Conservation (phyloP, 176 grass and related monocot genomes). For the Aegilops speltoides region DNA sequence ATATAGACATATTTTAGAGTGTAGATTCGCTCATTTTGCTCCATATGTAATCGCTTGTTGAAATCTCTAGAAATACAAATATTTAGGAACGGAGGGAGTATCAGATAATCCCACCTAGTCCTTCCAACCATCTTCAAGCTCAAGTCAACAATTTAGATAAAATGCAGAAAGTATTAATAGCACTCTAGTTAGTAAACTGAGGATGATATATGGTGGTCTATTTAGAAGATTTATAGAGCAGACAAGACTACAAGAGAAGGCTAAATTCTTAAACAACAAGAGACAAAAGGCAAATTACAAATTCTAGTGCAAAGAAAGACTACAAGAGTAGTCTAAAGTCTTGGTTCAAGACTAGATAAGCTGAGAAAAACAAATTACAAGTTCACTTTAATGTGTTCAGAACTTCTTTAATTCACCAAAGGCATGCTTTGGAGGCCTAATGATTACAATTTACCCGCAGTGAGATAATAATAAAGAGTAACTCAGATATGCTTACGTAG, state of each 20-base stretch:
- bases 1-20: too few species aligned
- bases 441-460: not conserved
- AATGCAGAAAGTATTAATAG: not conserved
- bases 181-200: not conserved
- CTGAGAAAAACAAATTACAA: not conserved
- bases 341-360: not conserved
- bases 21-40: too few species aligned
- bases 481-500: not conserved
- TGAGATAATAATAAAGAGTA: not conserved
- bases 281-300: not conserved
- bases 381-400: constrained; percentile 5
- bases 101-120: not conserved
- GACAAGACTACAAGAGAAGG: not conserved
- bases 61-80: too few species aligned
- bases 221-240: not conserved
- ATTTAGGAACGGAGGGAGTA: too few species aligned
- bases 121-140: not conserved
- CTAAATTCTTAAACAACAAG: not conserved
- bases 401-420: not conserved
- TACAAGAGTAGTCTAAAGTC: not conserved
- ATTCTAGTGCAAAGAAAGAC: not conserved
- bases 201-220: not conserved
- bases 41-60: too few species aligned
- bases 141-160: not conserved
- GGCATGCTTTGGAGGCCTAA: not conserved